Conservation (phyloP, 805 yeast genomes). For the Saturnispora hagleri region DNA sequence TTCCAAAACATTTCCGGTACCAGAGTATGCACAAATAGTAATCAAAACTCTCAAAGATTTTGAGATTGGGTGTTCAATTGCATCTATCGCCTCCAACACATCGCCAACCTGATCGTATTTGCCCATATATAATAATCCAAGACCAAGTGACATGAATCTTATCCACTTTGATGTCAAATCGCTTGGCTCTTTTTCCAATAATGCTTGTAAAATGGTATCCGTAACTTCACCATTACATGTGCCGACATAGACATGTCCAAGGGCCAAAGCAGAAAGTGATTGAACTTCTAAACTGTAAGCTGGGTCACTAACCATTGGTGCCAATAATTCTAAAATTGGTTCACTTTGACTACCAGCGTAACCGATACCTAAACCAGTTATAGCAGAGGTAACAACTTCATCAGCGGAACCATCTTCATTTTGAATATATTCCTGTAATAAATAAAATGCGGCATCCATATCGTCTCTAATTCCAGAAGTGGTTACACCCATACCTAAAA, state of each 20-base stretch:
- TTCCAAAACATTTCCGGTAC: conserved; percentile 94
- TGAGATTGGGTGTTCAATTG: conserved; percentile 91
- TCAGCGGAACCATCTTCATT: conserved; percentile 43
- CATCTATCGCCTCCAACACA: conserved; percentile 86
- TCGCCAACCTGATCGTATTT: conserved; percentile 91
- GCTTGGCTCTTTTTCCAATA: conserved; percentile 71
- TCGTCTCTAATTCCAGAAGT: conserved; percentile 94
- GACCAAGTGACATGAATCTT: conserved; percentile 81
- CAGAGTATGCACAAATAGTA: conserved; percentile 90
- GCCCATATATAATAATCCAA: conserved; percentile 87
- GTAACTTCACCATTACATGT: conserved; percentile 93
- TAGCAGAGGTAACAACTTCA: conserved; percentile 67
- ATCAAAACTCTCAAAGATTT: conserved; percentile 83
- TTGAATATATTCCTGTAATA: conserved; percentile 64
- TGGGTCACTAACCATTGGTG: conserved; percentile 76
- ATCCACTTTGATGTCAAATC: conserved; percentile 84
- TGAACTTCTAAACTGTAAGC: conserved; percentile 69
- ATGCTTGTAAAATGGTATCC: conserved; percentile 81
- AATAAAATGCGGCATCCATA: conserved; percentile 81
- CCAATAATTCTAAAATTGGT: conserved; percentile 64
- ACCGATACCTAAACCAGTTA: conserved; percentile 87
- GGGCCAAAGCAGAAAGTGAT: conserved; percentile 78
- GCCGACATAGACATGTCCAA: conserved; percentile 93
- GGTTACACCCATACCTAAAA: conserved; percentile 88
- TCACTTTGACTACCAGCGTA: conserved; percentile 91